These are phyloP conservation scores for Cynara cardunculus DNA, from an alignment of 129 eudicot genomes.

Conservation along the genomic window DNA sequence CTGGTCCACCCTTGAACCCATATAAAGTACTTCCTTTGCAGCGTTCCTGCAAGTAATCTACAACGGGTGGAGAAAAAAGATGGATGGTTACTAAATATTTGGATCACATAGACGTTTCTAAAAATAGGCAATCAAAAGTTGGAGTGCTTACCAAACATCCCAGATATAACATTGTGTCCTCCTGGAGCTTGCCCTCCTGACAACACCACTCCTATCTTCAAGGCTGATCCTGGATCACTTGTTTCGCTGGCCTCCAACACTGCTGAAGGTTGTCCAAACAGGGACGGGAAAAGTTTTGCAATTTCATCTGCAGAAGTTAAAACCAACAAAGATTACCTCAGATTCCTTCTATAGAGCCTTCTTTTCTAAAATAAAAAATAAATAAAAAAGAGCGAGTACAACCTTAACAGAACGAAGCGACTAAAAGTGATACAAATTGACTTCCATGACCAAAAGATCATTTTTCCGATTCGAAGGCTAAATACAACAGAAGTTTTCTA, in stretches of 20 bases:
- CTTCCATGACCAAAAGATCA: neutral
- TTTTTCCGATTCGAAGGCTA: neutral
- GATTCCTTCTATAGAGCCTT: neutral
- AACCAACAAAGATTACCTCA: neutral
- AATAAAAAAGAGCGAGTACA: neutral
- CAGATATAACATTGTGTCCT: constrained; percentile 75
- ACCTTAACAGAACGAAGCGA: constrained; percentile 1
- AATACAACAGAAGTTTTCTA: neutral
- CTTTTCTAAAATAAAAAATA: neutral
- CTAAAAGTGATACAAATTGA: neutral
- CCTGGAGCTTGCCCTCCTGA: constrained; percentile 92
- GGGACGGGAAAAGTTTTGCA: constrained; percentile 74
- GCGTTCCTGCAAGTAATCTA: constrained; percentile 68
- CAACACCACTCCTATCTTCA: constrained; percentile 72
- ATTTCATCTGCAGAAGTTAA: constrained; percentile 63
- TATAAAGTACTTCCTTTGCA: constrained; percentile 62
- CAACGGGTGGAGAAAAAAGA: neutral
- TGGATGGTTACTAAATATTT: neutral
- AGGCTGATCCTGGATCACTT: constrained; percentile 30
- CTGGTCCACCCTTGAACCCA: constrained; percentile 78
- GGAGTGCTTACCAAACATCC: constrained; percentile 57
- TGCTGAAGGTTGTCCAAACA: constrained; percentile 85
- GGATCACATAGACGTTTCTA: neutral
- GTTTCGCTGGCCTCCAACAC: constrained; percentile 60
- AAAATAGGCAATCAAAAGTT: neutral